Base-by-base conservation (phyloP, 768 basidiomycete genomes). In the Kwoniella sp. region DNA sequence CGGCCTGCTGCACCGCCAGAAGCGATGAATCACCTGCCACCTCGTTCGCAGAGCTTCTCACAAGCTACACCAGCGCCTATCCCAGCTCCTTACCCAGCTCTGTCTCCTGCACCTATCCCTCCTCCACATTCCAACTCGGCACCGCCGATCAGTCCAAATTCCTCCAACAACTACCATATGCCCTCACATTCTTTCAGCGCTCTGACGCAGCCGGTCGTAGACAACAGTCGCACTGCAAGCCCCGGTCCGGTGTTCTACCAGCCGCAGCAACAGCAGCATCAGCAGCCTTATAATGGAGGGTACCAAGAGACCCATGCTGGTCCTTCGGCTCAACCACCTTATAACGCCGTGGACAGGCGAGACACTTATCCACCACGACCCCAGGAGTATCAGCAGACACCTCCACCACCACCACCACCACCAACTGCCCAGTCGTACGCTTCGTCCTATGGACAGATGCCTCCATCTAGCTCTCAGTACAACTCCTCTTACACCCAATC, bases 21-120 rank as follows among this genome's bases (percentile, higher is more conserved):
- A 47, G 63, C 48, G 1, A 50, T 37, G 4, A 28, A 56, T 30
- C 57, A 68, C 20, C 54, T 29, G n/a, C 68, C 51, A 2, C 65
- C 58, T 28, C 69, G 72, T 45, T 66, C 73, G 22, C 64, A 72
- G 25, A 73, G 70, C 71, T 73, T 71, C 55, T 73, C 71, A 7
- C 58, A 60, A 5, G 20, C 63, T 50, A 51, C 58, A 47, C 59
- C 54, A n/a, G 61, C 61, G 29, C 56, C 57, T 0, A 56, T 30
- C 20, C 52, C 26, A 41, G 58, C 45, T 45, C 55, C 37, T 48
- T 62, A 59, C 45, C 62, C 29, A 48, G 41, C 53, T 17, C 69
- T 66, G 20, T 41, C 63, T 3, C 72, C 66, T 26, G 53, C 57
- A 11, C 73, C 72, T 53, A 58, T 55, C 1, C 68, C 69, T 41